phyloP scores from a whole-genome alignment of 75 land plant genomes.

The Sequoia sempervirens region DNA sequence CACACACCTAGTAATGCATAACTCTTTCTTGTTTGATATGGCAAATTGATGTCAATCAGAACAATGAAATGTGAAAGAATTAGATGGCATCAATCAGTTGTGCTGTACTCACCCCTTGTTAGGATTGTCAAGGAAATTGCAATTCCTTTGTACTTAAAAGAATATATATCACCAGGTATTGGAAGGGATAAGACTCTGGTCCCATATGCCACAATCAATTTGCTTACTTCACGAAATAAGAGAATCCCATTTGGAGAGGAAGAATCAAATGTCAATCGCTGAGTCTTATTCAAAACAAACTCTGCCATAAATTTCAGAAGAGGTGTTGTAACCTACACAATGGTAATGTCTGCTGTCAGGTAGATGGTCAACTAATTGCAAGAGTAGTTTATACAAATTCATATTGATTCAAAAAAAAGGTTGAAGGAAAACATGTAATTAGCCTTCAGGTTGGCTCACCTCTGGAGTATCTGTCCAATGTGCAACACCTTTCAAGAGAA shows the following conservation, averaged over 20 bases:
- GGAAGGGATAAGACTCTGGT: constrained; percentile 76
- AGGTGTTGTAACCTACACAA: constrained; percentile 83
- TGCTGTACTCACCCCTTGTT: constrained; percentile 45
- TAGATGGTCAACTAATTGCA: background rate
- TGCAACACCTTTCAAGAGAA: constrained; percentile 74
- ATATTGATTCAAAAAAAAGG: background rate
- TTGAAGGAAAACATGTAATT: background rate
- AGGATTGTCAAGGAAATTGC: constrained; percentile 84
- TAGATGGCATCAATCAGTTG: background rate
- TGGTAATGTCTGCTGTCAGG: background rate
- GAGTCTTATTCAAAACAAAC: constrained; percentile 87
- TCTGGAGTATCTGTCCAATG: constrained; percentile 91
- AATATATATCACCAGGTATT: constrained; percentile 62
- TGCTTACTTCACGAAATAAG: constrained; percentile 94
- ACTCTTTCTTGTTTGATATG: background rate
- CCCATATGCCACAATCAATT: constrained; percentile 90
- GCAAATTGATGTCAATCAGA: background rate
- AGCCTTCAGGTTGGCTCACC: constrained; percentile 24
- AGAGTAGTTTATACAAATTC: background rate
- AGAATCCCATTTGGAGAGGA: constrained; percentile 99
- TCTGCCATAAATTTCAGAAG: constrained; percentile 94
- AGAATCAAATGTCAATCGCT: constrained; percentile 88
- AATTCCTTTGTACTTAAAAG: constrained; percentile 88
- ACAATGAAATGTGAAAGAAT: background rate
- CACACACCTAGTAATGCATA: background rate